Evolutionary conservation across 805 yeast species (phyloP).

Genomic region (Candida vartiovaarae): DNA sequence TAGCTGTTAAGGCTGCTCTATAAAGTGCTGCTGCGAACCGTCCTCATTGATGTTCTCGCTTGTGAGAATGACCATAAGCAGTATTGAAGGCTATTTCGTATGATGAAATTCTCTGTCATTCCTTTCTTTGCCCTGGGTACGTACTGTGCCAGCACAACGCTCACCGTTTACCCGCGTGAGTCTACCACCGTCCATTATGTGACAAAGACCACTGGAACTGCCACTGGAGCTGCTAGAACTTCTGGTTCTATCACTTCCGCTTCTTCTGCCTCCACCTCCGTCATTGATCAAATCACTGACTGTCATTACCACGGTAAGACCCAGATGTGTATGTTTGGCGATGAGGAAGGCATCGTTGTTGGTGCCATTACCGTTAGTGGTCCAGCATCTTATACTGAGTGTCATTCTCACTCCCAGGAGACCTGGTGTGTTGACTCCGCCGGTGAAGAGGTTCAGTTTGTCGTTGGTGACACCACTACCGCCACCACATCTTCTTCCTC

Average conservation of each 20-base stretch:
- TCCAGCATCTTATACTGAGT: constrained; percentile 9
- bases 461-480: not conserved
- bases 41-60: too few relatives aligned
- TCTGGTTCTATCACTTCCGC: not conserved
- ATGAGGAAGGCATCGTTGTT: constrained; percentile 11
- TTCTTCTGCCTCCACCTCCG: constrained; percentile 1
- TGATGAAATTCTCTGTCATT: too few relatives aligned
- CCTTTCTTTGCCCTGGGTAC: too few relatives aligned
- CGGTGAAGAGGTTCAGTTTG: constrained; percentile 14
- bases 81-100: too few relatives aligned
- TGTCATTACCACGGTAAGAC: constrained; percentile 14
- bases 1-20: too few relatives aligned
- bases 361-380: constrained; percentile 12
- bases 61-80: too few relatives aligned
- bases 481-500: too few relatives aligned
- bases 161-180: constrained; percentile 1
- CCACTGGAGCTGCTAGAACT: not conserved
- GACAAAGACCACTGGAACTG: constrained; percentile 1
- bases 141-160: not conserved
- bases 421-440: constrained; percentile 12
- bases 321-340: constrained; percentile 12
- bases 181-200: not conserved
- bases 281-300: constrained; percentile 13
- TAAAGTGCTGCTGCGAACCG: too few relatives aligned
- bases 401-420: constrained; percentile 15